Conservation (phyloP, 2,329 filamentous ascomycete species). For the Phaeosphaeriaceae sp. region DNA sequence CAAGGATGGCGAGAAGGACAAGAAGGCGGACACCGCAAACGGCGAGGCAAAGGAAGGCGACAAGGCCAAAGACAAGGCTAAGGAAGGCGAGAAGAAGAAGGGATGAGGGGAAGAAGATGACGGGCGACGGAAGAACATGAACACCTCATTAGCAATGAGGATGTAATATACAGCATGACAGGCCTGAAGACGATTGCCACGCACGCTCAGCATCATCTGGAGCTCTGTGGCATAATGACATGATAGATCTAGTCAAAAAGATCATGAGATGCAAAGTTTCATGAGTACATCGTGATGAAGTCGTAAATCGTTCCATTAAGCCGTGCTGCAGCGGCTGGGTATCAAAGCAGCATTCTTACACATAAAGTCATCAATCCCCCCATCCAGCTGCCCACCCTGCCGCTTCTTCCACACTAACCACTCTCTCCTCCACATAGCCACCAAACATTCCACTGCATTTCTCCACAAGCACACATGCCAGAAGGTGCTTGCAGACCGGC, state of each 20-base stretch:
- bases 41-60: slow-evolving; percentile 58
- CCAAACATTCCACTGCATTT: slow-evolving; percentile 67
- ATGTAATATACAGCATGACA: slow-evolving; percentile 32
- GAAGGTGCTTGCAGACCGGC: slow-evolving; percentile 83
- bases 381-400: slow-evolving; percentile 68
- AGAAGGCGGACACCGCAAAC: slow-evolving; percentile 62
- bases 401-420: slow-evolving; percentile 69
- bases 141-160: slow-evolving; percentile 18
- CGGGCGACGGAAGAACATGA: slow-evolving; percentile 53
- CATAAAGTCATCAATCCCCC: slow-evolving; percentile 32
- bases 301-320: slow-evolving; percentile 7
- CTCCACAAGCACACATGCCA: slow-evolving; percentile 81
- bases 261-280: slow-evolving; percentile 6
- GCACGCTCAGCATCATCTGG: slow-evolving; percentile 1
- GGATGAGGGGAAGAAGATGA: slow-evolving; percentile 53
- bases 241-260: slow-evolving; percentile 32
- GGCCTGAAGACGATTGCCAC: slow-evolving; percentile 4
- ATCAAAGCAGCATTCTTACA: slow-evolving; percentile 12
- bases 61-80: slow-evolving; percentile 63
- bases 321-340: slow-evolving; percentile 32
- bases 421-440: slow-evolving; percentile 61
- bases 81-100: slow-evolving; percentile 67
- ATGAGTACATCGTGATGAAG: background rate
- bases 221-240: slow-evolving; percentile 27
- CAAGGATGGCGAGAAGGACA: slow-evolving; percentile 71